Percentiles rank a stretch among this genome's conserved stretches.
These are phyloP conservation scores for Globisporangium rhizosaccharum DNA, from an alignment of 352 stramenopile species.

Conservation along the genomic window DNA sequence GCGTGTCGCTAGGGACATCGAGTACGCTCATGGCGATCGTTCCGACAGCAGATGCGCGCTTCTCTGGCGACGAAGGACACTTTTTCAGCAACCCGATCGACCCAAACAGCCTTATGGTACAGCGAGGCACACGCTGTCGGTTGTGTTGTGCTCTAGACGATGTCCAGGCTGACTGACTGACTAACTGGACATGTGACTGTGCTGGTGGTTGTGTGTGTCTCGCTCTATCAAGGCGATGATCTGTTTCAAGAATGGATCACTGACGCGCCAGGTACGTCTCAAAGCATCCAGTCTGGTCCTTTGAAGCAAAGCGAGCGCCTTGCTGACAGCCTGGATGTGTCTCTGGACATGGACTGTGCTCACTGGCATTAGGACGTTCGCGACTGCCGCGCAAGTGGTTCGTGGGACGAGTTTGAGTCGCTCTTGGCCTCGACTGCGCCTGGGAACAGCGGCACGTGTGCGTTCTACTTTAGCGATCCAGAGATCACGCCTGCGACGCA, in stretches of 20 bases:
- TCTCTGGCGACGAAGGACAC: slow-evolving; percentile 64
- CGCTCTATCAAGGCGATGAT: slow-evolving; percentile 57
- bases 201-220: background rate
- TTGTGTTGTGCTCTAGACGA: background rate
- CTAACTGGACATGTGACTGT: background rate
- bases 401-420: slow-evolving; percentile 54
- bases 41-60: slow-evolving; percentile 28
- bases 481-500: slow-evolving; percentile 61
- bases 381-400: slow-evolving; percentile 29
- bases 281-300: background rate
- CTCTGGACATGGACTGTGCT: no score
- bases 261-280: slow-evolving; percentile 51
- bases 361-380: slow-evolving; percentile 26
- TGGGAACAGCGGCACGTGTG: slow-evolving; percentile 41
- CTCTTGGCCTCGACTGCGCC: slow-evolving; percentile 30
- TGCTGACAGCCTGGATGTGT: background rate
- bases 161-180: background rate
- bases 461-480: slow-evolving; percentile 57
- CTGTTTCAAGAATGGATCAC: slow-evolving; percentile 82
- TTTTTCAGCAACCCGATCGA: slow-evolving; percentile 82
- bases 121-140: background rate
- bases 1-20: slow-evolving; percentile 59
- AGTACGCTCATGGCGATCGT: slow-evolving; percentile 61
- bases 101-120: slow-evolving; percentile 53
- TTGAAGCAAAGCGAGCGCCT: no score